A percentile compares a stretch with the other conserved stretches of the same genome.
phyloP scores from a whole-genome alignment of 306 rosid genomes.

The Rubus parviflorus region DNA sequence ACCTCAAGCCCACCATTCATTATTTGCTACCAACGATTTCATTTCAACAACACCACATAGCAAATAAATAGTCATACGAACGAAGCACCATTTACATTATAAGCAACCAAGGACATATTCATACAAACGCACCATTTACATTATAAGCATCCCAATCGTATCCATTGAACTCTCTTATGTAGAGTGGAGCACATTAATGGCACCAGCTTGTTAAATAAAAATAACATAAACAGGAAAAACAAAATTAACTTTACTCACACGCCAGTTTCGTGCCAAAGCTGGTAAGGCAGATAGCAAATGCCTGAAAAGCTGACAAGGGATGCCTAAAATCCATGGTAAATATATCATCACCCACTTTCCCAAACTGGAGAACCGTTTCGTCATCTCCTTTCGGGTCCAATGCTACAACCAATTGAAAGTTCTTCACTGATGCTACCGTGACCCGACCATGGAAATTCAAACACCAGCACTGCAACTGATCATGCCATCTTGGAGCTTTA shows the following conservation, averaged over 20 bases:
- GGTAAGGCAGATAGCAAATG: slow-evolving; percentile 94
- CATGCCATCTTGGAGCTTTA: slow-evolving; percentile 99
- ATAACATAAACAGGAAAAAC: slow-evolving; percentile 16
- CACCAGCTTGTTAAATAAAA: slow-evolving; percentile 37
- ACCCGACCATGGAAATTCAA: slow-evolving; percentile 99
- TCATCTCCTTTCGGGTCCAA: slow-evolving; percentile 91
- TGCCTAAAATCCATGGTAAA: slow-evolving; percentile 97
- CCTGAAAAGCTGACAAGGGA: slow-evolving; percentile 95
- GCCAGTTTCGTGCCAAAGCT: slow-evolving; percentile 99
- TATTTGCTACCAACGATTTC: not conserved
- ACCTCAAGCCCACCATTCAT: too few relatives aligned
- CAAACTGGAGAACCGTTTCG: slow-evolving; percentile 90
- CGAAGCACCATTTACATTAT: slow-evolving; percentile 5
- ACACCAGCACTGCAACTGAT: slow-evolving; percentile 96
- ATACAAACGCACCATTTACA: slow-evolving; percentile 50
- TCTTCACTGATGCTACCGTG: slow-evolving; percentile 90
- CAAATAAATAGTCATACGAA: not conserved
- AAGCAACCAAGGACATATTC: slow-evolving; percentile 28
- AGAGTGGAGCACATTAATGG: slow-evolving; percentile 33
- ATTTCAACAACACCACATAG: not conserved
- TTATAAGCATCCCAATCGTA: slow-evolving; percentile 30
- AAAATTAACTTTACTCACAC: slow-evolving; percentile 60
- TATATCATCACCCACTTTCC: slow-evolving; percentile 87
- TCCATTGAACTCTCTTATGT: slow-evolving; percentile 23
- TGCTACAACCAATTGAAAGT: slow-evolving; percentile 87